Evolutionary conservation across 345 rosid species (phyloP).

Genomic region (Angophora floribunda): DNA sequence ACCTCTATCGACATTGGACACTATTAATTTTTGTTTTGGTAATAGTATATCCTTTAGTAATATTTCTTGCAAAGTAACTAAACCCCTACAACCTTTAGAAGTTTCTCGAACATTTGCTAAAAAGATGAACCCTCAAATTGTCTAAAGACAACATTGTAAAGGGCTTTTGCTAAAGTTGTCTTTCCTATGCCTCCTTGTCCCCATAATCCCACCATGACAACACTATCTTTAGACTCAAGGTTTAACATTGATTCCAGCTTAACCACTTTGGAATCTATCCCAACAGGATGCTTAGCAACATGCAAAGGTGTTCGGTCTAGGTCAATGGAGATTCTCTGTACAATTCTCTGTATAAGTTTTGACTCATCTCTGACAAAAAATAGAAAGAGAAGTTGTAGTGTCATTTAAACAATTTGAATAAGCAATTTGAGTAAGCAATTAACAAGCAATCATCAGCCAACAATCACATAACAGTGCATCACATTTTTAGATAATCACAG

Average conservation of each 20-base stretch:
- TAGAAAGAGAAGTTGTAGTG: not conserved
- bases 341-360: not conserved
- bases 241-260: not conserved
- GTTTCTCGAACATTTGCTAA: not conserved
- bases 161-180: not conserved
- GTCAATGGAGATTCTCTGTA: not conserved
- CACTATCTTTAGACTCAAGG: not conserved
- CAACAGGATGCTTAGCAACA: not conserved
- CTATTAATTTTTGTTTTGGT: not conserved
- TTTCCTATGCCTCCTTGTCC: not conserved
- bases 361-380: not conserved
- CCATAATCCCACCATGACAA: not conserved
- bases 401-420: not conserved
- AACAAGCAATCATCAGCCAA: not conserved
- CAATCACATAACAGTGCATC: not conserved
- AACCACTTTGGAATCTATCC: not conserved
- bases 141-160: not conserved
- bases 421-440: not conserved
- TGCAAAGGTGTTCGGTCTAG: not conserved
- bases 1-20: not conserved
- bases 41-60: not conserved
- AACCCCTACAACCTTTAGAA: not conserved
- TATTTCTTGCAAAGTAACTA: not conserved
- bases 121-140: not conserved
- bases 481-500: not conserved